Percentiles rank a stretch among this genome's conserved stretches.
Conservation (phyloP, 108 stramenopile species). For the Fragilaria crotonensis region DNA sequence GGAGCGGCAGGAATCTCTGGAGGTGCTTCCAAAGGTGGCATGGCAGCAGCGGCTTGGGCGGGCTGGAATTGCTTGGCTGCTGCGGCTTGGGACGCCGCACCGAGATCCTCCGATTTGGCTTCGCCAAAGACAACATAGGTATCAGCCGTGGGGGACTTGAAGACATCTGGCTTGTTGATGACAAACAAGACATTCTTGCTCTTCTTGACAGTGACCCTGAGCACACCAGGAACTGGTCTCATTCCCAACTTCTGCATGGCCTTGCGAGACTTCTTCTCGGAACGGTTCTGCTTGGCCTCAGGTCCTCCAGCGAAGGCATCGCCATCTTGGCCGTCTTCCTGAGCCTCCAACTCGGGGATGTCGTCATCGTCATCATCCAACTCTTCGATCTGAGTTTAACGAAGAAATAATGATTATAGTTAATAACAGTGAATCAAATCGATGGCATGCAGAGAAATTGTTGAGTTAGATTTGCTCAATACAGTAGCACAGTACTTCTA, state of each 20-base stretch:
- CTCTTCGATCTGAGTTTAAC: conserved; percentile 44
- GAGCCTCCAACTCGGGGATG: conserved; percentile 65
- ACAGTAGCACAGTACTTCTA: too few relatives aligned
- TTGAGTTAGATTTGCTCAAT: too few relatives aligned
- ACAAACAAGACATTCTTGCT: conserved; percentile 94
- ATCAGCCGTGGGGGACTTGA: conserved; percentile 87
- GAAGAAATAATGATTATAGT: too few relatives aligned
- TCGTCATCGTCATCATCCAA: conserved; percentile 38
- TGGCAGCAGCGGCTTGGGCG: conserved; percentile 23
- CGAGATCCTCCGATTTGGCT: conserved; percentile 95
- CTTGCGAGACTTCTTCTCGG: conserved; percentile 99
- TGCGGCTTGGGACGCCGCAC: conserved; percentile 66
- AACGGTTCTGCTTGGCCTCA: conserved; percentile 78
- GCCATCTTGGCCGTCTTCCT: conserved; percentile 45
- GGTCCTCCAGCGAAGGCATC: conserved; percentile 35
- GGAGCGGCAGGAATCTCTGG: conserved; percentile 34
- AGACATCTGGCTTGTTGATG: conserved; percentile 94
- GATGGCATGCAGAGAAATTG: too few relatives aligned
- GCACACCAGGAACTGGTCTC: conserved; percentile 89
- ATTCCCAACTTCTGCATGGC: conserved; percentile 97
- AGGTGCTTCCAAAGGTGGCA: conserved; percentile 45
- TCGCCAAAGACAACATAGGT: conserved; percentile 99
- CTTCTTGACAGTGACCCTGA: conserved; percentile 97
- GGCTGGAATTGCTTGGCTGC: conserved; percentile 86
- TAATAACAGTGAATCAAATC: too few relatives aligned